These are phyloP conservation scores for Chaetomium fimeti DNA, from an alignment of 495 filamentous ascomycete genomes.

Conservation along the genomic window DNA sequence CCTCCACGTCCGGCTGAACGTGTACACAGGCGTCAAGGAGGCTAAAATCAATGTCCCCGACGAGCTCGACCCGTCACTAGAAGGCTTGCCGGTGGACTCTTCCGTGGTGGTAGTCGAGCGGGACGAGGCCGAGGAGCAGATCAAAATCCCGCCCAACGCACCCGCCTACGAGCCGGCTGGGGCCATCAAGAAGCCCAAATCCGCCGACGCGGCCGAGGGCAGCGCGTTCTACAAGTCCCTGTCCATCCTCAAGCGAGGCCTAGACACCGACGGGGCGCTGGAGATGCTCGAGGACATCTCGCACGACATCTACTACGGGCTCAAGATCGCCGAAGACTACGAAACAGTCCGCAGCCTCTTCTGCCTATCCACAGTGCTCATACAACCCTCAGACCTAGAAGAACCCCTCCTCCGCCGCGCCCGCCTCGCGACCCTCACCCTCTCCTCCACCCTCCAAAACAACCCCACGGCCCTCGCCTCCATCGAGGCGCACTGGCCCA, in stretches of 20 bases:
- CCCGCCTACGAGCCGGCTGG: slow-evolving; percentile 52
- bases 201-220: slow-evolving; percentile 31
- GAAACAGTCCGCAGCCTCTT: slow-evolving; percentile 47
- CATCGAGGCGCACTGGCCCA: slow-evolving; percentile 44
- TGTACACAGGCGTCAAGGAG: slow-evolving; percentile 61
- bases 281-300: slow-evolving; percentile 56
- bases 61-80: slow-evolving; percentile 44
- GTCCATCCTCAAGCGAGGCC: slow-evolving; percentile 43
- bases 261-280: slow-evolving; percentile 44
- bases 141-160: slow-evolving; percentile 37
- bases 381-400: not conserved
- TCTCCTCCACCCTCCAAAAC: slow-evolving; percentile 59
- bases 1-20: slow-evolving; percentile 62
- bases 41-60: slow-evolving; percentile 58
- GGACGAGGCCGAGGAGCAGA: slow-evolving; percentile 17
- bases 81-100: slow-evolving; percentile 48
- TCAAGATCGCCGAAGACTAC: slow-evolving; percentile 55
- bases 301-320: slow-evolving; percentile 69
- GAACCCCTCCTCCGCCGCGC: slow-evolving; percentile 32
- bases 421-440: slow-evolving; percentile 51
- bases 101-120: slow-evolving; percentile 48
- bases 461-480: slow-evolving; percentile 59
- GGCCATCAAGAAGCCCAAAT: slow-evolving; percentile 47
- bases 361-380: slow-evolving; percentile 42
- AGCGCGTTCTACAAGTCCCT: slow-evolving; percentile 46